phyloP scores from a whole-genome alignment of 345 rosid species.

The Carallia pectinifolia region DNA sequence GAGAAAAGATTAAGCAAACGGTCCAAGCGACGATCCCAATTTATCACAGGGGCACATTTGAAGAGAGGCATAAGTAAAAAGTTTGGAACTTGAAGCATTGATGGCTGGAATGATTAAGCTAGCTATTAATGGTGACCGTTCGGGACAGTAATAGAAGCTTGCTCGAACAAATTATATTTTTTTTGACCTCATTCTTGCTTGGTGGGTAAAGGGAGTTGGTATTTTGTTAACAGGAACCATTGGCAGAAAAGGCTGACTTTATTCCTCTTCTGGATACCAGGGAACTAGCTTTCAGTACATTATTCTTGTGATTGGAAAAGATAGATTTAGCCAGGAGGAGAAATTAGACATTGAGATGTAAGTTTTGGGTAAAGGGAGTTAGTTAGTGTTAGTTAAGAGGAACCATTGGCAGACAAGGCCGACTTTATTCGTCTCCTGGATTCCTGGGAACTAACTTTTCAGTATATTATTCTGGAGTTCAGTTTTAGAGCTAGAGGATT shows the following conservation, averaged over 20 bases:
- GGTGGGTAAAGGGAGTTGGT: constrained; percentile 24
- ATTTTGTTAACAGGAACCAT: too few relatives aligned
- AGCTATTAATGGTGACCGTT: background rate
- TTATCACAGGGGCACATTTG: background rate
- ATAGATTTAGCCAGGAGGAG: too few relatives aligned
- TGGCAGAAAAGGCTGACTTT: background rate
- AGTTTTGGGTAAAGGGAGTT: too few relatives aligned
- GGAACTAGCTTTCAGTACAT: background rate
- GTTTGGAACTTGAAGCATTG: background rate
- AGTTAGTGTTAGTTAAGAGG: background rate
- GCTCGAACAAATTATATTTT: constrained; percentile 6
- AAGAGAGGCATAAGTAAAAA: background rate
- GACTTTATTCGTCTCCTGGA: constrained; percentile 15
- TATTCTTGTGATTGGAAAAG: constrained; percentile 1
- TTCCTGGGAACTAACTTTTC: background rate
- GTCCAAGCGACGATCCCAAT: constrained; percentile 13
- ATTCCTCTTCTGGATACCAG: constrained; percentile 16
- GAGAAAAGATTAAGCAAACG: constrained; percentile 21
- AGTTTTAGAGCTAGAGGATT: too few relatives aligned
- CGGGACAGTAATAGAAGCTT: background rate
- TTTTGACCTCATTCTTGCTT: constrained; percentile 33
- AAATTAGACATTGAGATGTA: too few relatives aligned
- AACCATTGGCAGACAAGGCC: background rate
- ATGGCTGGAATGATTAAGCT: background rate
- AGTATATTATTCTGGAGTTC: too few relatives aligned